Percentiles rank a stretch among this genome's conserved stretches.
These are phyloP conservation scores for Rubia peregrina DNA, from an alignment of 305 asterid genomes.

Conservation along the genomic window DNA sequence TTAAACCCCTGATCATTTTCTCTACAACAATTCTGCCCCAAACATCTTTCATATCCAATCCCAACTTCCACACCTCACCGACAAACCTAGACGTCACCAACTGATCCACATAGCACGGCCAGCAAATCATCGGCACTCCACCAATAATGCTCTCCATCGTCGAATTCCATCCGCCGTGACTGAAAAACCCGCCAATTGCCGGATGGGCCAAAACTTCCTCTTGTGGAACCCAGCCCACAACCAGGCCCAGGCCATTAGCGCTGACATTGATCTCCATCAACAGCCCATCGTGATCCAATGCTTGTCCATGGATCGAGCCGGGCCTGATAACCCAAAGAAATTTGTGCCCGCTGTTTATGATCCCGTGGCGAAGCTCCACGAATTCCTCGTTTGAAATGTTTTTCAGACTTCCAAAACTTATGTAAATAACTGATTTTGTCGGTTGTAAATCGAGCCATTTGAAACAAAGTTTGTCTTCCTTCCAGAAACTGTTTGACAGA, in stretches of 20 bases:
- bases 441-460: conserved; percentile 32
- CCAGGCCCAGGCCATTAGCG: conserved; percentile 18
- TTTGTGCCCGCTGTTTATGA: conserved; percentile 26
- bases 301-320: conserved; percentile 16
- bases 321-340: conserved; percentile 37
- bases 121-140: conserved; percentile 43
- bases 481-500: conserved; percentile 21
- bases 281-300: background rate
- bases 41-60: conserved; percentile 36
- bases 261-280: conserved; percentile 13
- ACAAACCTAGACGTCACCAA: conserved; percentile 29
- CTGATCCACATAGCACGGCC: conserved; percentile 41
- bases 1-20: conserved; percentile 25
- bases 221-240: conserved; percentile 41
- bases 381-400: conserved; percentile 21
- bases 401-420: conserved; percentile 34
- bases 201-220: conserved; percentile 31
- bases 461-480: conserved; percentile 27
- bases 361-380: conserved; percentile 35
- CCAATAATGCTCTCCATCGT: conserved; percentile 33
- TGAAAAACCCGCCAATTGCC: conserved; percentile 35
- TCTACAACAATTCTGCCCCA: conserved; percentile 24
- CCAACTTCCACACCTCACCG: conserved; percentile 31
- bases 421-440: conserved; percentile 30
- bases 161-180: conserved; percentile 43